phyloP scores from a whole-genome alignment of 108 stramenopile species.

The Schizochytrium sp. region DNA sequence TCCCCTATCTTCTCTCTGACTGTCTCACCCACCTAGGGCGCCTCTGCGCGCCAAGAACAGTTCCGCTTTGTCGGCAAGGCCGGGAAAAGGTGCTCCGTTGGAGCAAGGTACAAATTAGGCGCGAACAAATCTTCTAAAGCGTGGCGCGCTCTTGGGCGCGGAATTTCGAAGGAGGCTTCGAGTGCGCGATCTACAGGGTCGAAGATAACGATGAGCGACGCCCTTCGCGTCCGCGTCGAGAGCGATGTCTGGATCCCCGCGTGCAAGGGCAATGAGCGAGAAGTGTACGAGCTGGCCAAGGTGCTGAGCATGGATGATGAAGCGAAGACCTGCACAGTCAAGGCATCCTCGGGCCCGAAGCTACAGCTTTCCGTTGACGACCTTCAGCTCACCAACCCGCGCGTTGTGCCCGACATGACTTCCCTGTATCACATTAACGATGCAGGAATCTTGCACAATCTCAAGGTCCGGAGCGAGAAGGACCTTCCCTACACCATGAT shows the following conservation, averaged over 20 bases:
- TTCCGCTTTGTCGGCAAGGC: no score
- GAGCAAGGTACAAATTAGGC: no score
- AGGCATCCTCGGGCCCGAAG: neutral
- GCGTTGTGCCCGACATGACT: slow-evolving; percentile 27
- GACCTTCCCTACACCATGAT: slow-evolving; percentile 27
- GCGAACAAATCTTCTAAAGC: no score
- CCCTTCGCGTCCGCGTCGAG: neutral
- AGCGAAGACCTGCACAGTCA: neutral
- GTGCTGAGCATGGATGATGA: slow-evolving; percentile 12
- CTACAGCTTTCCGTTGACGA: neutral
- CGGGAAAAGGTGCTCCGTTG: no score
- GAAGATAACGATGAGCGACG: no score
- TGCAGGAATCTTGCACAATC: slow-evolving; percentile 27
- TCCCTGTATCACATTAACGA: slow-evolving; percentile 28
- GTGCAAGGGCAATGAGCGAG: neutral
- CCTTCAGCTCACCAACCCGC: slow-evolving; percentile 10
- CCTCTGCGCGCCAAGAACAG: no score
- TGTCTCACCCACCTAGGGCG: no score
- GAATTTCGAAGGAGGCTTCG: no score
- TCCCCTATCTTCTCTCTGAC: no score
- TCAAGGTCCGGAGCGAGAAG: neutral
- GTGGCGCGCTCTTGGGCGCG: no score
- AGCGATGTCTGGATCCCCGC: neutral
- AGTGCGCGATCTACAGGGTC: no score
- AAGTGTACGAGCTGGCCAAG: neutral